Base-by-base conservation (phyloP, 768 basidiomycete species). In the Boletus bicolor region DNA sequence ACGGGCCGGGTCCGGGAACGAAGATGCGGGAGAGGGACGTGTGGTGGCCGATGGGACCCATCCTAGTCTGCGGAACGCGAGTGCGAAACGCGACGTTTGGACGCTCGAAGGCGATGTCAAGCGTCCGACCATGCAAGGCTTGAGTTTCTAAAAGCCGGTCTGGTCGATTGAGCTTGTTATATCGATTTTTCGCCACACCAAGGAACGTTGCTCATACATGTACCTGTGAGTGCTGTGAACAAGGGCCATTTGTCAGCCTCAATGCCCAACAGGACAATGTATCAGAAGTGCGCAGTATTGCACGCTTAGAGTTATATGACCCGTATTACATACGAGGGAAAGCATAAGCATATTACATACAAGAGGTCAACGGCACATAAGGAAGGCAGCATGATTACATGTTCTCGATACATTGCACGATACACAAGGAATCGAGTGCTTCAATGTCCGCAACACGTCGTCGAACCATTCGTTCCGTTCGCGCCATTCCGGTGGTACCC, bases 1-100 rank as follows among this genome's bases (percentile, higher is more conserved):
- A 14, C 67, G 72, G 5, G 68, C 72, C 15, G 60, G 62, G 0
- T 24, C 8, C 45, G 55, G 35, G 21, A 41, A 41, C 6, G 46
- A 37, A 4, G 37, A 36, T 12, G 32, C 17, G 8, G 41, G 5
- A 9, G 34, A 41, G 32, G 42, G 28, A 32, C 30, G 10, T 26
- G 11, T 8, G 7, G 17, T 10, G 9, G n/a, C 3, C 6, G 28
- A 6, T n/a, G 32, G n/a, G n/a, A 11, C 51, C 3, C 12, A 32
- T 26, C 38, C 15, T 15, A 1, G 9, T 14, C 11, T 17, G 14
- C 44, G 37, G 7, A n/a, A 21, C 7, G 14, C 37, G 42, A 32
- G 10, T 39, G 14, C 26, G 35, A 49, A 32, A 37, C 60, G 32
- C 15, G 39, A 42, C 2, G 44, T 63, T 15, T 61, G 61, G 61